Evolutionary conservation across 2,329 filamentous ascomycete species (phyloP).

Genomic region (Aspergillus sp.): DNA sequence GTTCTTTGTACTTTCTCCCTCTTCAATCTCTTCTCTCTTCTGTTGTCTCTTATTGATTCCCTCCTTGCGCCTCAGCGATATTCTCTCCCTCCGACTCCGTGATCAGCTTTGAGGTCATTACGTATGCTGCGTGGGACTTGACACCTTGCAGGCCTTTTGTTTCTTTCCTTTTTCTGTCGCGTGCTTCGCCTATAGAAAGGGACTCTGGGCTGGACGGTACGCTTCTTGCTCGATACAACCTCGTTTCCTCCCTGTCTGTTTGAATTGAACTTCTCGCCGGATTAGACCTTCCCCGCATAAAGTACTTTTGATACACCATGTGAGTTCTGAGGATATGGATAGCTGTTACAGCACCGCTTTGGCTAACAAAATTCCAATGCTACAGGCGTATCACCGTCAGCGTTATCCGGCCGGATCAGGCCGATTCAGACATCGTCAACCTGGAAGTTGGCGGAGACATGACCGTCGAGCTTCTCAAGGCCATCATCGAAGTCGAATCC

Average conservation of each 20-base stretch:
- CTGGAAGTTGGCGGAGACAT: slow-evolving; percentile 78
- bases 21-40: not conserved
- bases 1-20: not conserved
- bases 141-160: not conserved
- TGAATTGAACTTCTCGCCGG: not conserved
- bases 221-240: not conserved
- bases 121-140: not conserved
- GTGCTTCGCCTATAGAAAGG: not conserved
- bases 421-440: slow-evolving; percentile 68
- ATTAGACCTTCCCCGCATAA: not conserved
- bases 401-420: slow-evolving; percentile 66
- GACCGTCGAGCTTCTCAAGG: slow-evolving; percentile 77
- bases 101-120: not conserved
- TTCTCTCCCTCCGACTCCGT: not conserved
- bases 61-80: not conserved
- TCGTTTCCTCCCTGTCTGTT: not conserved
- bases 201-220: not conserved
- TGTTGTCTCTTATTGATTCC: not conserved
- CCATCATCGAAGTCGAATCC: slow-evolving; percentile 78
- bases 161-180: not conserved
- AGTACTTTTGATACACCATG: slow-evolving; percentile 6
- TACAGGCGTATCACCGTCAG: slow-evolving; percentile 79
- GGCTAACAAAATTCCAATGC: not conserved
- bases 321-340: slow-evolving; percentile 6
- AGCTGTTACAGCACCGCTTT: not conserved